Percentiles rank a stretch among this genome's conserved stretches.
These are phyloP conservation scores for Auriscalpium vulgare DNA, from an alignment of 768 basidiomycete genomes.

Conservation along the genomic window DNA sequence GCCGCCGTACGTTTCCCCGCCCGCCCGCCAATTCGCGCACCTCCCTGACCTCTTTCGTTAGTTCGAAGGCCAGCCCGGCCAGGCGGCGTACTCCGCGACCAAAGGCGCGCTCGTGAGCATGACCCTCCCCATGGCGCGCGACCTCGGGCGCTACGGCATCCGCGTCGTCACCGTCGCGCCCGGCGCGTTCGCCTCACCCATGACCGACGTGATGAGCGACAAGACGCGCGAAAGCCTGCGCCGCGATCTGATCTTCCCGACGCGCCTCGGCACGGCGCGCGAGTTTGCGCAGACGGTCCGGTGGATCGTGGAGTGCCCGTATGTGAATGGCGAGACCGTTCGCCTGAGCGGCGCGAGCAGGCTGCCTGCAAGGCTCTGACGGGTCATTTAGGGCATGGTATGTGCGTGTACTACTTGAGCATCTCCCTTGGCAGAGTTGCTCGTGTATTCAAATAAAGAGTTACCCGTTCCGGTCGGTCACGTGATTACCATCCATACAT, in stretches of 20 bases:
- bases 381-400: too few relatives aligned
- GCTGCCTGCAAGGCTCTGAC: constrained; percentile 16
- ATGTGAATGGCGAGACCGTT: constrained; percentile 25
- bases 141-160: constrained; percentile 43
- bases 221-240: constrained; percentile 17
- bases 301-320: constrained; percentile 24
- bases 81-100: constrained; percentile 46
- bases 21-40: too few relatives aligned
- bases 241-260: constrained; percentile 25
- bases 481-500: too few relatives aligned
- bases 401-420: too few relatives aligned
- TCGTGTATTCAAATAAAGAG: too few relatives aligned
- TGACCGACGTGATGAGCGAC: constrained; percentile 24
- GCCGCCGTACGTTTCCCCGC: constrained; percentile 28
- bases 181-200: constrained; percentile 39
- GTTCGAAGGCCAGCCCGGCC: constrained; percentile 53
- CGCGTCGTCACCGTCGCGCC: constrained; percentile 53
- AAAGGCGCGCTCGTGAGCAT: constrained; percentile 52
- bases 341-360: constrained; percentile 20
- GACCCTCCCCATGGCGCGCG: constrained; percentile 54
- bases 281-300: constrained; percentile 26
- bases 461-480: too few relatives aligned
- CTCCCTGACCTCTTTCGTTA: constrained; percentile 13
- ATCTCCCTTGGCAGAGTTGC: too few relatives aligned
- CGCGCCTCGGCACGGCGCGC: constrained; percentile 23